These are phyloP conservation scores for Cyberlindnera sargentensis DNA, from an alignment of 805 yeast genomes.

Conservation along the genomic window DNA sequence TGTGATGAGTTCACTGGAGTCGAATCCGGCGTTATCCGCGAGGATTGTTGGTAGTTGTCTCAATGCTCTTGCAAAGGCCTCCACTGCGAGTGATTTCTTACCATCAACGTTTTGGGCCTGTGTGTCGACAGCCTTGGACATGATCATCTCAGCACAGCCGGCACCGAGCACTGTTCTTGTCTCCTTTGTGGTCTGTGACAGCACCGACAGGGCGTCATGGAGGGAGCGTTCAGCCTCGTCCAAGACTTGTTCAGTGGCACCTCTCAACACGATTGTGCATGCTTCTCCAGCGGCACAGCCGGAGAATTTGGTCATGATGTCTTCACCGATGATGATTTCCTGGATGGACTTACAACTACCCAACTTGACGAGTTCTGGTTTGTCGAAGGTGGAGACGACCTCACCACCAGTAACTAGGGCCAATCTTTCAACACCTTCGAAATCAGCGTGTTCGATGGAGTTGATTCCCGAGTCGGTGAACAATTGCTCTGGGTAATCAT, in stretches of 20 bases:
- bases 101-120: slow-evolving; percentile 93
- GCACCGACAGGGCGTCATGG: slow-evolving; percentile 93
- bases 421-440: slow-evolving; percentile 94
- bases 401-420: slow-evolving; percentile 98
- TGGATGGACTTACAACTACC: slow-evolving; percentile 89
- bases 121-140: slow-evolving; percentile 97
- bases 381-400: slow-evolving; percentile 93
- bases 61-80: slow-evolving; percentile 88
- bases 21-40: slow-evolving; percentile 97
- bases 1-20: slow-evolving; percentile 85
- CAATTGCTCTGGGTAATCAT: slow-evolving; percentile 96
- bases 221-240: slow-evolving; percentile 96
- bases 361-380: slow-evolving; percentile 76
- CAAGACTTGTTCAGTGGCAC: slow-evolving; percentile 93
- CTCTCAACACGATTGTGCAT: slow-evolving; percentile 91
- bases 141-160: slow-evolving; percentile 85
- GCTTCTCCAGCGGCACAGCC: slow-evolving; percentile 96
- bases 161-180: slow-evolving; percentile 84
- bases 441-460: slow-evolving; percentile 96
- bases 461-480: slow-evolving; percentile 83
- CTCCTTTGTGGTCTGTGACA: slow-evolving; percentile 90
- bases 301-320: slow-evolving; percentile 81
- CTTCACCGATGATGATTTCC: slow-evolving; percentile 91
- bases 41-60: slow-evolving; percentile 92
- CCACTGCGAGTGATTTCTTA: slow-evolving; percentile 89